Base-by-base conservation (phyloP, 208 protist species). In the Strigomonas galati region DNA sequence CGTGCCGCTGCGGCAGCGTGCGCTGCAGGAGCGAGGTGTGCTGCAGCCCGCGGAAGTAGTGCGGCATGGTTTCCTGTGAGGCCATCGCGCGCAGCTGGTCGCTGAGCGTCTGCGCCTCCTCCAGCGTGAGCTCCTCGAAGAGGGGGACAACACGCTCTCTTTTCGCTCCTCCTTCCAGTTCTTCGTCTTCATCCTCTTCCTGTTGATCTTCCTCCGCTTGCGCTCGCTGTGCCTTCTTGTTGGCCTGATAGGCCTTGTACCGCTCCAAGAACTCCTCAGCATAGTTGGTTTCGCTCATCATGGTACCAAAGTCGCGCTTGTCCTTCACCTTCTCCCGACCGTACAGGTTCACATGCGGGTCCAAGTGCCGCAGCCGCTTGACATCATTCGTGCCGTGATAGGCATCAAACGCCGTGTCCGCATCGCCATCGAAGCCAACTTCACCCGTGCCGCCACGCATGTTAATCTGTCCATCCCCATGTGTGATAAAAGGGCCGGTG, bases 391-490 rank as follows among this genome's bases (percentile, higher is more conserved):
- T 40, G 35, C 35, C 35, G 35, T 40, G 35, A 40, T 40, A 40
- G 35, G 35, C 35, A 10, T 40, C 35, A 55, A 21, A 78, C 46
- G 23, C 62, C 64, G 23, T 17, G 57, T 57, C 46, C n/a, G 52
- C 40, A 43, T 70, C 46, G 56, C 79, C 72, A 27, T 92, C 85
- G 67, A 95, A 95, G 66, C 87, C 87, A 7, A 95, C 87, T 70
- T 95, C 84, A 19, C 90, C 90, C 0, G 81, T 89, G 19, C 89
- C 89, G 15, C 76, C 87, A 28, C 74, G 71, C 40, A 87, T 67
- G 51, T 68, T 53, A 54, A 91, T 74, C 58, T 92, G 85, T 0
- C 90, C 90, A 62, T 95, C 90, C 12, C 90, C 90, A 70, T 95
- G 90, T 31, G 85, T 54, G 55, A 95, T 89, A 69, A 82, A 72